Evolutionary conservation across 305 asterid genomes (phyloP).

Genomic region (Solanum hybrid): DNA sequence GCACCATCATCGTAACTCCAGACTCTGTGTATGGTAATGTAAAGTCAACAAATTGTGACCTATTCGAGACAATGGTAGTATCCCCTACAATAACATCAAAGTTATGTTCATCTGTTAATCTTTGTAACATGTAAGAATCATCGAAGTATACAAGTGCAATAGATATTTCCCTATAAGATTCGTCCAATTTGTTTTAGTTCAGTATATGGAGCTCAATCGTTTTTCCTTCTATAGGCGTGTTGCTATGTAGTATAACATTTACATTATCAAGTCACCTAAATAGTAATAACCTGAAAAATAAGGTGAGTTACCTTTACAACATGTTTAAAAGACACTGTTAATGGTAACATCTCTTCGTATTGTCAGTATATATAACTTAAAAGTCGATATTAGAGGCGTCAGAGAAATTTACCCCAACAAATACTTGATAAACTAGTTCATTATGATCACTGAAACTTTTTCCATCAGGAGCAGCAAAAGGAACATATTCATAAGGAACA

Average conservation of each 20-base stretch:
- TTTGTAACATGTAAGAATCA: not conserved
- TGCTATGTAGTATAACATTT: no score
- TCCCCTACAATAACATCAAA: slow-evolving; percentile 51
- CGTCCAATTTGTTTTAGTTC: no score
- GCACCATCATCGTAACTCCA: slow-evolving; percentile 27
- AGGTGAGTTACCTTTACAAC: no score
- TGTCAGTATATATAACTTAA: not conserved
- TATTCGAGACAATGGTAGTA: slow-evolving; percentile 40
- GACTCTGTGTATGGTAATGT: slow-evolving; percentile 52
- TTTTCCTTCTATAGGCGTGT: no score
- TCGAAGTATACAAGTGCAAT: not conserved
- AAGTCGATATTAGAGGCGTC: no score
- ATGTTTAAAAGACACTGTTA: no score
- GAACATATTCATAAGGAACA: not conserved
- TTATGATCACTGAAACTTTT: slow-evolving; percentile 22
- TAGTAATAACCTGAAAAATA: no score
- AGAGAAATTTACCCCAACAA: slow-evolving; percentile 26
- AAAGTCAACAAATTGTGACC: slow-evolving; percentile 52
- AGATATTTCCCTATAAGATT: not conserved
- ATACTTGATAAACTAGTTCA: slow-evolving; percentile 43
- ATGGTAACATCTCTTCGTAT: not conserved
- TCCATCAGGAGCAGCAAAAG: slow-evolving; percentile 25
- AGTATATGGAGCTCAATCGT: no score
- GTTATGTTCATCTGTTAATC: slow-evolving; percentile 16
- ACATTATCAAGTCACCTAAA: no score